These are phyloP conservation scores for Fusarium sp. DNA, from an alignment of 2,329 filamentous ascomycete genomes.

Conservation along the genomic window DNA sequence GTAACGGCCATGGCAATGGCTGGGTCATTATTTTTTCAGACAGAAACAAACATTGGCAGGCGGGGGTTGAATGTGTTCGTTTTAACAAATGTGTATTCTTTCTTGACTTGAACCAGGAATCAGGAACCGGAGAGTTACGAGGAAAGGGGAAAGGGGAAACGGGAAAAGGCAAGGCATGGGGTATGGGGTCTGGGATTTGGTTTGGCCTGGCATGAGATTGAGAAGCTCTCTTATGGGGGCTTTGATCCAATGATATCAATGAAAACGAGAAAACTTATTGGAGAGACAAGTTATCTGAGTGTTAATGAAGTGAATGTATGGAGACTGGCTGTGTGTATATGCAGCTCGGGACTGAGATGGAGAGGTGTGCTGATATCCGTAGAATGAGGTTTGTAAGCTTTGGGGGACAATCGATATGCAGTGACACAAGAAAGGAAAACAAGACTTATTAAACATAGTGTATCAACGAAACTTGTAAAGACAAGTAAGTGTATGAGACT, in stretches of 20 bases:
- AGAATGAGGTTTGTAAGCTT: conserved; percentile 11
- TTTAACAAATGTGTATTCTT: conserved; percentile 49
- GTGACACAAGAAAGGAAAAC: background rate
- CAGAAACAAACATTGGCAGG: conserved; percentile 41
- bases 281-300: conserved; percentile 16
- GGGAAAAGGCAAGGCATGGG: conserved; percentile 39
- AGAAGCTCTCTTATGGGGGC: conserved; percentile 38
- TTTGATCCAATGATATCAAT: conserved; percentile 49
- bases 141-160: conserved; percentile 23
- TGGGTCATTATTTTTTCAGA: conserved; percentile 43
- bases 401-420: conserved; percentile 18
- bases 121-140: conserved; percentile 8
- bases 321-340: background rate
- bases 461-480: no score
- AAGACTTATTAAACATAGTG: background rate
- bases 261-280: conserved; percentile 43
- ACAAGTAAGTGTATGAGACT: background rate
- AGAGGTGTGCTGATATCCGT: background rate
- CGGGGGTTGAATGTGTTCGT: conserved; percentile 44
- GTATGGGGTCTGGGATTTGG: conserved; percentile 37
- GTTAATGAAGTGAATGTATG: background rate
- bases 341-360: no score
- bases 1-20: conserved; percentile 45
- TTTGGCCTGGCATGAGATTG: conserved; percentile 44
- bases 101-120: conserved; percentile 36